Conservation (phyloP, 441 rosid species). For the Croton setiger region DNA sequence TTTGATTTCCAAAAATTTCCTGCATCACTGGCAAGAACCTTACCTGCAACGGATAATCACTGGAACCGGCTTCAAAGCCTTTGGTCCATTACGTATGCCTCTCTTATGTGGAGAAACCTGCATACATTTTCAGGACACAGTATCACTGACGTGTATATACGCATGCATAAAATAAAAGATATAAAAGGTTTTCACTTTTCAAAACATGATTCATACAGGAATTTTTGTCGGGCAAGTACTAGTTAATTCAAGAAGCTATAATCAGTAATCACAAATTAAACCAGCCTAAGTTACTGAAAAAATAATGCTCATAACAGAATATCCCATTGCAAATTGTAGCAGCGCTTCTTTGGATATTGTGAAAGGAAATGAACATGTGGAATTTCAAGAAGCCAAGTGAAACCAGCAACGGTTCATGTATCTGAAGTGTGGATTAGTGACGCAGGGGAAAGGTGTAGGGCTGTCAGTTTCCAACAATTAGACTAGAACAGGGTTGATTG, state of each 20-base stretch:
- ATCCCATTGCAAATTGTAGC: not conserved
- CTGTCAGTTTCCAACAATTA: too few relatives aligned
- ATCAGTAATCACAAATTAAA: not conserved
- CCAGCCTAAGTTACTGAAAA: not conserved
- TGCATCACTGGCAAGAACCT: conserved; percentile 16
- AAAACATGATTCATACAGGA: not conserved
- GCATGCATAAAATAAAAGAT: not conserved
- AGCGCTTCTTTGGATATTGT: not conserved
- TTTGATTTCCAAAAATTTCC: not conserved
- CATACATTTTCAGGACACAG: conserved; percentile 23
- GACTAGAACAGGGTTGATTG: not conserved
- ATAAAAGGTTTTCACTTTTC: not conserved
- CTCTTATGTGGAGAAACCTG: conserved; percentile 69
- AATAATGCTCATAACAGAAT: not conserved
- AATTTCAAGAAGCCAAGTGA: not conserved
- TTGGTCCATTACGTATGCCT: conserved; percentile 91
- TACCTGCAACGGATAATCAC: conserved; percentile 85
- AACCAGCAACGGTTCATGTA: not conserved
- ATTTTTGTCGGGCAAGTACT: not conserved
- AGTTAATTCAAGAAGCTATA: not conserved
- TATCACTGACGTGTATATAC: not conserved
- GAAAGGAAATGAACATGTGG: not conserved
- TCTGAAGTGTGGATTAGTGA: not conserved
- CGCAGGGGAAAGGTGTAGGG: too few relatives aligned
- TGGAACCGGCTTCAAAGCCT: conserved; percentile 77